Evolutionary conservation across 2,329 filamentous ascomycete species (phyloP), one percentile per base, ranked within the genome.

Genomic region (Trichoderma koningii): DNA sequence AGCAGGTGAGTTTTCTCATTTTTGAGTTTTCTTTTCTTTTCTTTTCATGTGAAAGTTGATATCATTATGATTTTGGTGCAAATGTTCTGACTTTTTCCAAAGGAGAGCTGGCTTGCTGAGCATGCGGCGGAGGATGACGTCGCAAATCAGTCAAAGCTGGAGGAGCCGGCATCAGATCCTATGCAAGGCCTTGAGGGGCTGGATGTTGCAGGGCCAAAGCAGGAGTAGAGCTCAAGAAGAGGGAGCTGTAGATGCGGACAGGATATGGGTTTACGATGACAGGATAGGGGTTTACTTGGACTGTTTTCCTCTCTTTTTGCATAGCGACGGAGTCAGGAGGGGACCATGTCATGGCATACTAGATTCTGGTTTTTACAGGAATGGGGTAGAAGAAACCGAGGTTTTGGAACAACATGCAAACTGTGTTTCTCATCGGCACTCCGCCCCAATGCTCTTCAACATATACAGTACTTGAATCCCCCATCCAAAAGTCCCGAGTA

Each of bases 171-270:
- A 1, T 86, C 89, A 71, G 93, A 98, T 79, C 92, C 94, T 3
- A 99, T 99, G 95, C 92, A 97, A 78, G 94, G 93, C 41, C 80
- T 99, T 7, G 93, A 98, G 76, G 92, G 91, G 17, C 81, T 98
- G 63, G 96, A 98, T 77, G 91, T 98, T 71, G 96, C 94, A 63
- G 96, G 96, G 9, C 95, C 95, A 14, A 93, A 91, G 76, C 89
- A 85, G 63, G 88, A 86, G 73, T 95, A 76, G 85, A 57, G 61
- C 26, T 26, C 15, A 23, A 14, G 34, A 15, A 60, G 44, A 10
- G 9, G 50, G 19, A 2, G 19, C 42, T 23, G 23, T 28, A 2
- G 26, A 15, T n/a, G 45, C 7, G 55, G 23, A 19, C 14, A 41
- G 23, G 34, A 47, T 15, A 17, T n/a, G 38, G 44, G 42, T 63